Base-by-base conservation (phyloP, 768 basidiomycete genomes). In the Psilocybe cyanescens region DNA sequence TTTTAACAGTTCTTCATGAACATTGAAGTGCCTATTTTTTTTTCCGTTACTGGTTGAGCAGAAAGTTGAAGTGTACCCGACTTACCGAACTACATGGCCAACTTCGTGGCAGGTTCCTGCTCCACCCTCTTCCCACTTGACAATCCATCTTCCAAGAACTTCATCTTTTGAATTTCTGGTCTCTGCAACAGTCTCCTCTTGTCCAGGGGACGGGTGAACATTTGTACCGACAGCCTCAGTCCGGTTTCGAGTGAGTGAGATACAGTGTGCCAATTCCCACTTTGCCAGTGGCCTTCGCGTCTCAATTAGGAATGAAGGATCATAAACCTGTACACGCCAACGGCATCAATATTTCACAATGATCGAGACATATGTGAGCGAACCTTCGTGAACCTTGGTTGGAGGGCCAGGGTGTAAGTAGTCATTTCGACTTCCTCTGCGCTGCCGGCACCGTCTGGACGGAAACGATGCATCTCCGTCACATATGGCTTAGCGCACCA, bases 111-210 rank as follows among this genome's bases (percentile, higher is more conserved):
- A 94, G 2, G 71, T 79, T 17, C 91, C 90, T 54, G 79, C 78
- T 2, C 89, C 89, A 39, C 83, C 77, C 64, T 87, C 82, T 14
- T 79, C 85, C 91, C 92, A 94, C 52, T 77, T 81, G 1, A 94
- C 92, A 9, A 92, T 76, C 93, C 92, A 94, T 53, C 90, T 77
- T 24, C 93, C 93, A 8, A 90, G 54, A 12, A 92, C 74, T 14
- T 80, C 78, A 0, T 89, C 90, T 11, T 80, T 76, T 41, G 77
- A 72, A 64, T 89, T 83, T 46, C 79, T 65, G 2, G 90, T 93
- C 73, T 94, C 92, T 12, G 94, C 93, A 1, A 94, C 82, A 0
- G 92, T 92, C 74, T 94, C 92, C 66, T 92, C 87, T 59, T 75
- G 67, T 3, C 86, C 87, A 0, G 81, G 76, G 16, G 61, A 60